Percentiles rank a stretch among this genome's conserved stretches.
phyloP scores from a whole-genome alignment of 2,329 filamentous ascomycete genomes.

The Alternaria viburni region DNA sequence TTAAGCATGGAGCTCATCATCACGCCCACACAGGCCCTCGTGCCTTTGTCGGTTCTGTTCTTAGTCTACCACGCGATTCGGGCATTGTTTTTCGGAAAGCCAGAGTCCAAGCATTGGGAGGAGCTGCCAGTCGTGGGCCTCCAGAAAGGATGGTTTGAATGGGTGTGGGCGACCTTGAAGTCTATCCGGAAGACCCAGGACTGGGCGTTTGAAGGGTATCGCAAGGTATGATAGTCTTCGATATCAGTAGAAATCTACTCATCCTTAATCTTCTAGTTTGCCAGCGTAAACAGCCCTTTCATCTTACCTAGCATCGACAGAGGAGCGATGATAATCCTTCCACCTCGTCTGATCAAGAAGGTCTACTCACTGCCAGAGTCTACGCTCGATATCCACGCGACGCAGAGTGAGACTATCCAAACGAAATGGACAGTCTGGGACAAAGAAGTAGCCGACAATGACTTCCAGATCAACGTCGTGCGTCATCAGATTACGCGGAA shows the following conservation, averaged over 20 bases:
- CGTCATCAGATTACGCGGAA: slow-evolving; percentile 22
- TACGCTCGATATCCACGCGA: slow-evolving; percentile 18
- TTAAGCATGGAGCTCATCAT: slow-evolving; percentile 18
- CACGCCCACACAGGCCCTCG: slow-evolving; percentile 18
- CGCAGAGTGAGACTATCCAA: slow-evolving; percentile 21
- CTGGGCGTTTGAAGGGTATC: slow-evolving; percentile 22
- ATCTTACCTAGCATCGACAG: slow-evolving; percentile 21
- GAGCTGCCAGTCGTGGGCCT: slow-evolving; percentile 15
- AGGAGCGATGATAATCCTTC: slow-evolving; percentile 21
- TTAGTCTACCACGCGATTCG: slow-evolving; percentile 15
- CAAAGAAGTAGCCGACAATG: slow-evolving; percentile 15
- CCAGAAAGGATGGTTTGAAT: slow-evolving; percentile 15
- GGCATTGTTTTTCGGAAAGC: slow-evolving; percentile 10
- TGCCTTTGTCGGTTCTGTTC: slow-evolving; percentile 18
- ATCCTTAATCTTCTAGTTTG: slow-evolving; percentile 6
- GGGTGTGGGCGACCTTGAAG: slow-evolving; percentile 17
- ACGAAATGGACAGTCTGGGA: slow-evolving; percentile 25
- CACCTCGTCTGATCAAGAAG: slow-evolving; percentile 19
- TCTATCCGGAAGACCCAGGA: slow-evolving; percentile 18
- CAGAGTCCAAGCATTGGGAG: slow-evolving; percentile 17
- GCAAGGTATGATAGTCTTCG: slow-evolving; percentile 10
- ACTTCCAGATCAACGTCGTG: slow-evolving; percentile 25
- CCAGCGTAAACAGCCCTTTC: slow-evolving; percentile 13
- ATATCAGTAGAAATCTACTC: background rate
- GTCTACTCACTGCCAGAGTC: slow-evolving; percentile 18